A percentile compares a stretch with the other conserved stretches of the same genome.
Conservation (phyloP, 2,329 filamentous ascomycete genomes). For the Penicillium occitanis region DNA sequence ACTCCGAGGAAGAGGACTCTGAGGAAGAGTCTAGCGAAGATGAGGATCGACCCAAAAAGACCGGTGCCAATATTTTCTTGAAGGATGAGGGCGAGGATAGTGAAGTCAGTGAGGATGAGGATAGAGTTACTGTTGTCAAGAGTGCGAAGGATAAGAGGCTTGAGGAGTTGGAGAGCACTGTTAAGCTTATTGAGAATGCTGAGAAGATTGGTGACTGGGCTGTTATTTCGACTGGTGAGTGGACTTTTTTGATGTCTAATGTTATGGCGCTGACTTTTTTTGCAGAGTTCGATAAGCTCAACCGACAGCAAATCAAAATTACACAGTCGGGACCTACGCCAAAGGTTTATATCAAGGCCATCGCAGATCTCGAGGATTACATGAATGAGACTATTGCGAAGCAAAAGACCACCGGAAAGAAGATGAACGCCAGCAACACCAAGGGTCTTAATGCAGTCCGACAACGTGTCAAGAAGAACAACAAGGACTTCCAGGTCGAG, state of each 20-base stretch:
- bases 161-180: conserved; percentile 87
- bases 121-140: conserved; percentile 83
- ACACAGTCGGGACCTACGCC: conserved; percentile 74
- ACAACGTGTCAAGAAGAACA: conserved; percentile 98
- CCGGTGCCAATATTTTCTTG: conserved; percentile 81
- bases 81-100: conserved; percentile 68
- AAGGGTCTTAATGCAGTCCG: conserved; percentile 95
- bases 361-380: conserved; percentile 90
- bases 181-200: conserved; percentile 91
- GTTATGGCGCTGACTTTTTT: conserved; percentile 1
- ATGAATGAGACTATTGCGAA: conserved; percentile 93
- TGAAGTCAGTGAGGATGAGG: conserved; percentile 81
- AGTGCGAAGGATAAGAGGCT: conserved; percentile 97
- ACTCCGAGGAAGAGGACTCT: conserved; percentile 53
- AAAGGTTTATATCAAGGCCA: conserved; percentile 87
- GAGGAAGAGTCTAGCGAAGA: conserved; percentile 54
- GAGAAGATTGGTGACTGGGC: conserved; percentile 98
- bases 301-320: conserved; percentile 79
- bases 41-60: conserved; percentile 60
- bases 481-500: conserved; percentile 87
- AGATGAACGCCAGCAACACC: conserved; percentile 96
- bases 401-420: conserved; percentile 94
- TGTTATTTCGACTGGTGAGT: conserved; percentile 80
- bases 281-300: conserved; percentile 90
- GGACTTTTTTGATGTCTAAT: not conserved